Conservation (phyloP, 306 rosid genomes). For the Castanea sativa region DNA sequence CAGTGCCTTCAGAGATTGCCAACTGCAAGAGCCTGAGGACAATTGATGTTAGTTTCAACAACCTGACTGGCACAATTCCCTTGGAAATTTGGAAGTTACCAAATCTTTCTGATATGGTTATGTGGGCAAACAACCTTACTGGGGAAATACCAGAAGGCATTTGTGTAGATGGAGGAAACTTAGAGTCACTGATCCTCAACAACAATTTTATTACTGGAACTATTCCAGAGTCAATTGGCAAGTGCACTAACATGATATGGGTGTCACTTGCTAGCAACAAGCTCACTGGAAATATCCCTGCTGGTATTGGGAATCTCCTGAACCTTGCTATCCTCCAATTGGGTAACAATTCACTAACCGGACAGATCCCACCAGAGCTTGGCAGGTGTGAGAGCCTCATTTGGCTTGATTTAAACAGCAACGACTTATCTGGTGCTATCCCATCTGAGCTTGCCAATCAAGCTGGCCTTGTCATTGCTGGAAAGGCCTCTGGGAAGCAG, state of each 20-base stretch:
- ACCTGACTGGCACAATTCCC: constrained; percentile 61
- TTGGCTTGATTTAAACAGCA: constrained; percentile 75
- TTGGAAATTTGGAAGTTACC: constrained; percentile 57
- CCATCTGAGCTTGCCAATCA: constrained; percentile 57
- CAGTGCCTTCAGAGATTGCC: constrained; percentile 51
- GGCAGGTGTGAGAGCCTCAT: constrained; percentile 60
- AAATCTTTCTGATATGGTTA: constrained; percentile 56
- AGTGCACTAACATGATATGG: constrained; percentile 68
- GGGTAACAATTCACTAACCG: constrained; percentile 69
- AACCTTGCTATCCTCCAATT: constrained; percentile 63
- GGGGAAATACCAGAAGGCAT: constrained; percentile 67
- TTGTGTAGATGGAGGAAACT: constrained; percentile 53
- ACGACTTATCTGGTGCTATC: constrained; percentile 47
- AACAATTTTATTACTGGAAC: constrained; percentile 56
- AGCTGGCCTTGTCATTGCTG: constrained; percentile 56
- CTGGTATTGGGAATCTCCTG: constrained; percentile 50
- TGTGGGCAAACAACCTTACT: constrained; percentile 68
- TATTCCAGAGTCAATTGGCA: constrained; percentile 58
- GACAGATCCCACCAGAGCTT: constrained; percentile 61
- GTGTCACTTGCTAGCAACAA: constrained; percentile 57
- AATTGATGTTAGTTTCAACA: constrained; percentile 68
- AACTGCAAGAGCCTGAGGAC: constrained; percentile 48
- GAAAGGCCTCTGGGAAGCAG: constrained; percentile 70
- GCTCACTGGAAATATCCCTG: constrained; percentile 55
- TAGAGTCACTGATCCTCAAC: constrained; percentile 58